phyloP scores from a whole-genome alignment of 257 asterid genomes.

The Osmanthus fragrans region DNA sequence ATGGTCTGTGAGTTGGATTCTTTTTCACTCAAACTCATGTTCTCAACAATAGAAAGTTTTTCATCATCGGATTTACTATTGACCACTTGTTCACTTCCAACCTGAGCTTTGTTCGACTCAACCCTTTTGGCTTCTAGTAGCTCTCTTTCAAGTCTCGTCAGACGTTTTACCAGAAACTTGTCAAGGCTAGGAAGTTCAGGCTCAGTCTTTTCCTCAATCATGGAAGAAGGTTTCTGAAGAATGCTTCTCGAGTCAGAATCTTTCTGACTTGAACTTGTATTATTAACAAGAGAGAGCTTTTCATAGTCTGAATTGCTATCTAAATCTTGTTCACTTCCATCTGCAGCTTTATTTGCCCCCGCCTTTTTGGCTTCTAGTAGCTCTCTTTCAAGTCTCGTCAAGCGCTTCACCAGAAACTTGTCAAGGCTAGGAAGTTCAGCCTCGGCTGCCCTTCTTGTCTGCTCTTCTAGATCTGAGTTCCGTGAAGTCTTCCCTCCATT shows the following conservation, averaged over 20 bases:
- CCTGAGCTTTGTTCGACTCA: conserved; percentile 35
- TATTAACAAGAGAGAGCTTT: neutral
- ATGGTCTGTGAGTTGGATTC: neutral
- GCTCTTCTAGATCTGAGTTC: conserved; percentile 27
- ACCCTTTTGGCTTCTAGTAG: conserved; percentile 84
- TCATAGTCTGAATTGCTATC: conserved; percentile 3
- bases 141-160: conserved; percentile 93
- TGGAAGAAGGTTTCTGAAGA: neutral
- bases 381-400: conserved; percentile 91
- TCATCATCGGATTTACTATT: conserved; percentile 22
- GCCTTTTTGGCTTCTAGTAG: conserved; percentile 84
- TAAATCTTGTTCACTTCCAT: conserved; percentile 28
- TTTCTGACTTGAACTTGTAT: neutral
- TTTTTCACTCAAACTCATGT: neutral
- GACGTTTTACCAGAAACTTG: conserved; percentile 75
- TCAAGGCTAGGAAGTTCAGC: conserved; percentile 75
- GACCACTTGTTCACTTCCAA: conserved; percentile 26
- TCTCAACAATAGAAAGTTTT: neutral
- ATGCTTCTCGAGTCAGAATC: neutral
- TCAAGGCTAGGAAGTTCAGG: conserved; percentile 75
- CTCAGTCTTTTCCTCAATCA: conserved; percentile 7
- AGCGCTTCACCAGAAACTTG: conserved; percentile 76
- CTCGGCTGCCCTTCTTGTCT: conserved; percentile 20
- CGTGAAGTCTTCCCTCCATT: conserved; percentile 28
- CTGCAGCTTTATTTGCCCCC: conserved; percentile 37